Conservation (phyloP, 1,139 yeast genomes). For the Suhomyces coccinellae region DNA sequence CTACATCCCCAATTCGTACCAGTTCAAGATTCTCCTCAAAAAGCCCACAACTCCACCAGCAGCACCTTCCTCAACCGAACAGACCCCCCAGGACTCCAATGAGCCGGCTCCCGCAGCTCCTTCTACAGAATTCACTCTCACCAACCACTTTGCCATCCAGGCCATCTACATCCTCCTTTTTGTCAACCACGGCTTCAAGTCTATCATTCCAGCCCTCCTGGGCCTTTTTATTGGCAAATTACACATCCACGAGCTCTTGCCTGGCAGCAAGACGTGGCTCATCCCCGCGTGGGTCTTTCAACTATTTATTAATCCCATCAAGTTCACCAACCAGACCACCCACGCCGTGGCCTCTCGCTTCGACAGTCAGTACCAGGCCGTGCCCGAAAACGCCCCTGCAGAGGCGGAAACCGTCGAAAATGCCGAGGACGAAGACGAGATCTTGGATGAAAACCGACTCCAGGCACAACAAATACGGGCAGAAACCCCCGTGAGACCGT, state of each 20-base stretch:
- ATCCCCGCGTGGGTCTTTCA: conserved; percentile 35
- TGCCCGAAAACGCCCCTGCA: neutral
- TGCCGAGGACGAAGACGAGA: conserved; percentile 12
- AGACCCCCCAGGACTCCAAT: neutral
- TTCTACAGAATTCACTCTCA: conserved; percentile 38
- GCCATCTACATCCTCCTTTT: conserved; percentile 52
- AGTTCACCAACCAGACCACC: neutral
- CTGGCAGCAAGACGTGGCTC: conserved; percentile 59
- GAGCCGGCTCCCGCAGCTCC: neutral
- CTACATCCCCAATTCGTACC: conserved; percentile 60
- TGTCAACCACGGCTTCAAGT: conserved; percentile 53
- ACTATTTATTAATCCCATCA: conserved; percentile 27
- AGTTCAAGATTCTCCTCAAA: conserved; percentile 49
- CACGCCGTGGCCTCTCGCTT: neutral
- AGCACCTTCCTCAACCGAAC: neutral
- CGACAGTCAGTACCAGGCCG: conserved; percentile 4
- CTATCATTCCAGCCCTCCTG: conserved; percentile 50
- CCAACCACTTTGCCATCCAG: conserved; percentile 61
- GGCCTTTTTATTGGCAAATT: conserved; percentile 66
- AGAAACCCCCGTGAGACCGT: conserved; percentile 59
- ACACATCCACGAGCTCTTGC: conserved; percentile 54
- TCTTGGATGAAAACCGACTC: conserved; percentile 7
- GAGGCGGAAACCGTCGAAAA: conserved; percentile 15
- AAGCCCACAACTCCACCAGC: conserved; percentile 19
- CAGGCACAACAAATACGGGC: conserved; percentile 34